Percentiles rank a stretch among this genome's conserved stretches.
Conservation (phyloP, 2,329 filamentous ascomycete genomes). For the Hyphodiscus sp. region DNA sequence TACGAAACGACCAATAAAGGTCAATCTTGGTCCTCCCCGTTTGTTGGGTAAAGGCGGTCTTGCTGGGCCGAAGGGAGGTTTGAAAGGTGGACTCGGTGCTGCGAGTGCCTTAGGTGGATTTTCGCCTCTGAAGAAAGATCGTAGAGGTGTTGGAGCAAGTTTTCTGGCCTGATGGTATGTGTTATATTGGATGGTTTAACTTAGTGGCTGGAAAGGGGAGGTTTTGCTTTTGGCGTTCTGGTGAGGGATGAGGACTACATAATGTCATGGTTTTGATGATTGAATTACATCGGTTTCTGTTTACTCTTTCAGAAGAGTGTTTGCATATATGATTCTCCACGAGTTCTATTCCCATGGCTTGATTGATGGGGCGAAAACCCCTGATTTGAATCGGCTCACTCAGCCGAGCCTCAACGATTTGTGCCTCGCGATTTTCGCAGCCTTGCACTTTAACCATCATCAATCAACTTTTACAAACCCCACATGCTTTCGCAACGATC, state of each 20-base stretch:
- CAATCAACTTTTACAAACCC: conserved; percentile 2
- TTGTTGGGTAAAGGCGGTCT: conserved; percentile 27
- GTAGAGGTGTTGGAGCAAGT: conserved; percentile 54
- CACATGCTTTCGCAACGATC: conserved; percentile 23
- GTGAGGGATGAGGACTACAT: neutral
- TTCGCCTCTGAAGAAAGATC: conserved; percentile 67
- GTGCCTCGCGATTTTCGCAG: neutral
- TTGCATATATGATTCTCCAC: neutral
- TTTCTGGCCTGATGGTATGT: conserved; percentile 35
- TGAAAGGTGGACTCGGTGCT: conserved; percentile 18
- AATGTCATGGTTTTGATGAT: neutral
- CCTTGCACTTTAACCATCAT: neutral
- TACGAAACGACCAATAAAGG: conserved; percentile 31
- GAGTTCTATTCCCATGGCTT: neutral
- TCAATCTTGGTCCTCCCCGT: conserved; percentile 25
- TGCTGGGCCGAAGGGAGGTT: conserved; percentile 18
- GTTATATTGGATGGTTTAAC: neutral
- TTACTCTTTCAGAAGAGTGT: neutral
- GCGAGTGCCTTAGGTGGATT: conserved; percentile 49
- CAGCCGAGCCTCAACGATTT: neutral
- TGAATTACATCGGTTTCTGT: neutral
- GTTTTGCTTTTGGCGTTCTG: neutral
- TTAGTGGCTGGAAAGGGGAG: neutral
- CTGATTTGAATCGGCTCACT: neutral
- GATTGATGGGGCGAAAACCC: neutral